Percentiles rank a stretch among this genome's conserved stretches.
Conservation (phyloP, 1,284 basidiomycete genomes). For the Papiliotrema laurentii region DNA sequence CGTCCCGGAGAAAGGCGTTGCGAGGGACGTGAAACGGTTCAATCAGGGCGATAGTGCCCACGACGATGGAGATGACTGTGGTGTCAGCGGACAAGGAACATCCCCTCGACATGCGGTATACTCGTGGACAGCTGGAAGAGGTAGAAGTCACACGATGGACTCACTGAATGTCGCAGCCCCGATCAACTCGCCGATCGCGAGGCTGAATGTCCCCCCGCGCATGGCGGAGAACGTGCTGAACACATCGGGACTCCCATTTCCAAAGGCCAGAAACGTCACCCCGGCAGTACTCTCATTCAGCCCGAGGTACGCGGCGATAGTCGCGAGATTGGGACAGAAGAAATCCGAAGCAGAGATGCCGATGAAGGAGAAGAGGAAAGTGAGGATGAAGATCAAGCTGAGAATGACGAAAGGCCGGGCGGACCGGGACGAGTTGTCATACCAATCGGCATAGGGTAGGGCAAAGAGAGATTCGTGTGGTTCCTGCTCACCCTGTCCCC, state of each 20-base stretch:
- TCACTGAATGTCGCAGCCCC: slow-evolving; percentile 85
- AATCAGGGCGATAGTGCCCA: slow-evolving; percentile 93
- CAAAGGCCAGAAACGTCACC: slow-evolving; percentile 88
- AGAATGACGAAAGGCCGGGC: slow-evolving; percentile 31
- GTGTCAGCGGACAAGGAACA: background rate
- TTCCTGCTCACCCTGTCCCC: background rate
- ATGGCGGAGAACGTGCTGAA: slow-evolving; percentile 95
- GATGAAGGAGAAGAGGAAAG: slow-evolving; percentile 63
- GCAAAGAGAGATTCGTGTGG: slow-evolving; percentile 15
- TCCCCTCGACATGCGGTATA: background rate
- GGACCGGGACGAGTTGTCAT: slow-evolving; percentile 16
- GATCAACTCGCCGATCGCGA: slow-evolving; percentile 91
- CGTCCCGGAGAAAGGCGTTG: slow-evolving; percentile 82
- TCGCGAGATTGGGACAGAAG: slow-evolving; percentile 88
- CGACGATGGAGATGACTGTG: slow-evolving; percentile 79
- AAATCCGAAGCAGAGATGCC: slow-evolving; percentile 92
- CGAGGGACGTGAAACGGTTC: slow-evolving; percentile 81
- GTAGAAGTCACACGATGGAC: slow-evolving; percentile 6
- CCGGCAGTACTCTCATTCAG: slow-evolving; percentile 86
- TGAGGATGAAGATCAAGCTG: slow-evolving; percentile 32
- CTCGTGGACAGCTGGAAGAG: background rate
- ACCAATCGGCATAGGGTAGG: slow-evolving; percentile 31
- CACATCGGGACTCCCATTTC: slow-evolving; percentile 87
- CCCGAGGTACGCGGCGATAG: slow-evolving; percentile 73
- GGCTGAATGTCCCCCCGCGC: slow-evolving; percentile 73